Evolutionary conservation across 345 rosid species (phyloP).

Genomic region (Nephelium lappaceum): DNA sequence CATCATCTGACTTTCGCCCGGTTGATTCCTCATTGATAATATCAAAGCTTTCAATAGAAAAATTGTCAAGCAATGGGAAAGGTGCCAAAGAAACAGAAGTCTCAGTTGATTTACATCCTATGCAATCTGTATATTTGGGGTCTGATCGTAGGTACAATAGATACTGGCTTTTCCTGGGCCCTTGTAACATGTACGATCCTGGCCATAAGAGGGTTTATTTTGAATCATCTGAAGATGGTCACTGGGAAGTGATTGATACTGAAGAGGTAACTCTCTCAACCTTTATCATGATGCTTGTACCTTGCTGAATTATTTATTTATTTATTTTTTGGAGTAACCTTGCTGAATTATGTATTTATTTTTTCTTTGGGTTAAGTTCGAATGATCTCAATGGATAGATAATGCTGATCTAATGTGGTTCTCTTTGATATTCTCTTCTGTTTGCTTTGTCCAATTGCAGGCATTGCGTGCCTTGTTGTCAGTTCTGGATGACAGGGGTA

Average conservation of each 20-base stretch:
- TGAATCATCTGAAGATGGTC: constrained; percentile 99
- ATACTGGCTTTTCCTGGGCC: constrained; percentile 99
- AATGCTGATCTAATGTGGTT: constrained; percentile 7
- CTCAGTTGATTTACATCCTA: constrained; percentile 53
- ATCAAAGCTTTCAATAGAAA: constrained; percentile 35
- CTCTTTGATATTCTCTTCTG: constrained; percentile 14
- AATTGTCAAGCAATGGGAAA: constrained; percentile 28
- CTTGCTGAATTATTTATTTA: not conserved
- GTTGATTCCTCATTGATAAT: constrained; percentile 67
- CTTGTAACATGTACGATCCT: constrained; percentile 78
- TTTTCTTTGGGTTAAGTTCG: not conserved
- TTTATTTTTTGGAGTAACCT: no score
- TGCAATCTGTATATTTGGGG: constrained; percentile 91
- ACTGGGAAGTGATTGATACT: constrained; percentile 90
- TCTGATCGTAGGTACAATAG: constrained; percentile 96
- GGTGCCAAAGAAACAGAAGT: constrained; percentile 41
- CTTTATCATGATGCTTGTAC: not conserved
- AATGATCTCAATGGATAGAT: not conserved
- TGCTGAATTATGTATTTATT: no score
- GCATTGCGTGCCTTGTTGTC: constrained; percentile 75
- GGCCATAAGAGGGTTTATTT: constrained; percentile 95
- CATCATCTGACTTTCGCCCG: constrained; percentile 55
- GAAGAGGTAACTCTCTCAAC: constrained; percentile 59
- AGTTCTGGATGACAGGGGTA: constrained; percentile 84
- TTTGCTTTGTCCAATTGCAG: constrained; percentile 47